These are phyloP conservation scores for Ramalina intermedia DNA, from an alignment of 495 filamentous ascomycete genomes.

Conservation along the genomic window DNA sequence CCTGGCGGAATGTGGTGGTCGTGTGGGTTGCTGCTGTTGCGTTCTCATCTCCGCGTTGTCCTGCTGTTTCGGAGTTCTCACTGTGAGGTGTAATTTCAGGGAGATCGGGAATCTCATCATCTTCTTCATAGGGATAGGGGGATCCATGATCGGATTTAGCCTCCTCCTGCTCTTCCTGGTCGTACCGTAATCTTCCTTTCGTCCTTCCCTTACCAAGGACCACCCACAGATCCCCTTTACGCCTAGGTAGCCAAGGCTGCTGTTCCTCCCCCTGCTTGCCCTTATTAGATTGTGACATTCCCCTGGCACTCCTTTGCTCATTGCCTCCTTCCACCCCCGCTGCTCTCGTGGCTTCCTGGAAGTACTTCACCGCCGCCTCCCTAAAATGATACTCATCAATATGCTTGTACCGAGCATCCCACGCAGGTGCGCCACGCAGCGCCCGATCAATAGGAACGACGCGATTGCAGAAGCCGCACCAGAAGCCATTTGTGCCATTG, in stretches of 20 bases:
- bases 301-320: neutral
- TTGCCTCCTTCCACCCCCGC: neutral
- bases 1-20: too few species aligned
- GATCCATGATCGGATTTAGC: neutral
- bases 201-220: neutral
- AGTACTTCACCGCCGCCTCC: constrained; percentile 21
- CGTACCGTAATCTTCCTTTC: neutral
- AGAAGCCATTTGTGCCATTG: constrained; percentile 58
- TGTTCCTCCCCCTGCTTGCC: neutral
- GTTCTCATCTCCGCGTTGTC: neutral
- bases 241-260: neutral
- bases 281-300: neutral
- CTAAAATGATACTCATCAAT: constrained; percentile 64
- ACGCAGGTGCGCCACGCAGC: constrained; percentile 37
- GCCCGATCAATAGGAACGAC: constrained; percentile 38
- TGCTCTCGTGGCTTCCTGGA: neutral
- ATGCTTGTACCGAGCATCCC: constrained; percentile 73
- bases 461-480: constrained; percentile 75
- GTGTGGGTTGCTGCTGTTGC: neutral
- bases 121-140: neutral
- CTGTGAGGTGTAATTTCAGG: neutral
- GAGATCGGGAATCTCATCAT: neutral
- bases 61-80: neutral
- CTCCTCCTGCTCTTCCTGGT: neutral
- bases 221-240: neutral